Evolutionary conservation across 495 filamentous ascomycete genomes (phyloP), one percentile per base, ranked within the genome.

Genomic region (Echria macrotheca): DNA sequence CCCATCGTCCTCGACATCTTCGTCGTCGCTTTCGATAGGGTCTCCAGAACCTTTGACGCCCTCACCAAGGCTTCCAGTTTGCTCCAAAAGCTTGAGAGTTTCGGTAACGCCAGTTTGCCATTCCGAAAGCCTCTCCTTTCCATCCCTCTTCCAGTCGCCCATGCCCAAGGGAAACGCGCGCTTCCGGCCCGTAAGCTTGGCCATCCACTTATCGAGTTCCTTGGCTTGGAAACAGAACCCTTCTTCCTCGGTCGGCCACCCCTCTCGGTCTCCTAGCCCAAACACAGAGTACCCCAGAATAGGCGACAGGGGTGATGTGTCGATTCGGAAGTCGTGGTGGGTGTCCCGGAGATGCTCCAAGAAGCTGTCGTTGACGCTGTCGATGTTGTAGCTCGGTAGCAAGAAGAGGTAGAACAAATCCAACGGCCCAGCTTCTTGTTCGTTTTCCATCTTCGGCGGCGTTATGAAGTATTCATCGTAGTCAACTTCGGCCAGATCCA

Each of bases 291-390:
- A 97, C 9, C 91, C 91, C 3, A 88, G 70, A 31, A 96, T 67
- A 8, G 69, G 69, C 0, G 84, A 83, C 33, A 97, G 65, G 0
- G 93, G 85, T 1, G 86, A 84, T 0, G 89, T 95, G 62, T 96
- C 89, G 50, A 97, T 93, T 15, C 91, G 82, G 69, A 96, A 96
- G 65, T 97, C 91, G 67, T 96, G 76, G 58, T 96, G 91, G 0
- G 89, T 97, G 58, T 97, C 91, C 56, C 83, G 73, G 10, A 97
- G 66, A 64, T 96, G 88, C 41, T 82, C 77, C 11, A 96, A 67
- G 61, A 96, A 88, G 14, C 75, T 86, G 61, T 86, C 82, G 52
- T 93, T 78, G 12, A 91, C 79, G 22, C 85, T 91, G 57, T 95
- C 90, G 51, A 95, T 95, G 60, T 96, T 90, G 67, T 95, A 97